Evolutionary conservation across 257 asterid genomes (phyloP), one percentile per base, ranked within the genome.

Genomic region (Rhazya stricta): DNA sequence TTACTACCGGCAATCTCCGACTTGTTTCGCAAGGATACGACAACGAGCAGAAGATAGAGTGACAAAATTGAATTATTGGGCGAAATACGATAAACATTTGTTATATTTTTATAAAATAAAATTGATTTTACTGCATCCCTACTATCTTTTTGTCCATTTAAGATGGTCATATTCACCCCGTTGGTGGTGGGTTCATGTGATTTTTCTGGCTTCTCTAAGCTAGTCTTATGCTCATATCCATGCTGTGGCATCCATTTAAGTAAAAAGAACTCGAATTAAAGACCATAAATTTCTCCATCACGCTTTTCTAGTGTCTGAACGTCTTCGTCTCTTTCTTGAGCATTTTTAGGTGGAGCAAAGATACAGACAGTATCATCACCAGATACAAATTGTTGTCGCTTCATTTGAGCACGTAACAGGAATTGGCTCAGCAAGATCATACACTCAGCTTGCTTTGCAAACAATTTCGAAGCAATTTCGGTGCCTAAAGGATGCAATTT

Each of bases 361-460:
- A 75, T 87, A 83, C 83, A 85, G 82, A 72, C 88, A 84, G 25
- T 89, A 91, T 81, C 87, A 89, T 54, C 83, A 88, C 32, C 90
- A 88, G 27, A 91, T 89, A 91, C 91, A 89, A 66, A 83, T 83
- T 16, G 81, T 88, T 1, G 83, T 88, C 27, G 39, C 86, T 32
- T 81, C 88, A 34, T 89, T 91, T 61, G 91, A 91, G 82, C 85
- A 88, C 63, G 87, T 85, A n/a, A 89, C 97, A 8, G 96, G 97
- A 32, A 69, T 56, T 4, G 92, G 96, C 1, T 85, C 97, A 6
- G 88, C 92, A 11, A 81, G 71, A 74, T 77, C 91, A 11, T 91
- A 89, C 84, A 89, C 96, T 27, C 85, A 81, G 8, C 84, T 87
- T 5, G 94, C 94, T 18, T 79, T 85, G 25, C 82, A 87, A 25